phyloP scores from a whole-genome alignment of 768 basidiomycete species.

The Suillus cothurnatus region DNA sequence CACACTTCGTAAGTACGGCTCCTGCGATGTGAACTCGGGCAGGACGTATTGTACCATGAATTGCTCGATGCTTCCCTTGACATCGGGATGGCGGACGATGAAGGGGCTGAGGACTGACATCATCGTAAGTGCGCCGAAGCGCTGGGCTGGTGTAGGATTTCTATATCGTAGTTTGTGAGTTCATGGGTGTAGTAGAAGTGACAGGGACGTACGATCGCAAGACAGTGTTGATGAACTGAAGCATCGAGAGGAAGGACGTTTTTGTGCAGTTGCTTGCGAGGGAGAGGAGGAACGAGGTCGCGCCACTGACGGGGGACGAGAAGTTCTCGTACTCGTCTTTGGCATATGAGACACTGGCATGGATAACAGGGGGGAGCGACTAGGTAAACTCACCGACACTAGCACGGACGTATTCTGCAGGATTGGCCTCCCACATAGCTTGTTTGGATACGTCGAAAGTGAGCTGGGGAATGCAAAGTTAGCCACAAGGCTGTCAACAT shows the following conservation, averaged over 20 bases:
- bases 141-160: slow-evolving; percentile 59
- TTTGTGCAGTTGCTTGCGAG: slow-evolving; percentile 81
- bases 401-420: slow-evolving; percentile 78
- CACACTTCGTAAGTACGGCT: slow-evolving; percentile 78
- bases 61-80: slow-evolving; percentile 73
- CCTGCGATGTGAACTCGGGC: slow-evolving; percentile 64
- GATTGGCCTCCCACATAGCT: slow-evolving; percentile 78
- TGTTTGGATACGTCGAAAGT: slow-evolving; percentile 71
- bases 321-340: slow-evolving; percentile 83
- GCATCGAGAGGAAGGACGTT: slow-evolving; percentile 77
- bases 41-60: slow-evolving; percentile 76
- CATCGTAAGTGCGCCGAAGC: slow-evolving; percentile 69
- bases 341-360: slow-evolving; percentile 4
- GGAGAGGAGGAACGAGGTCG: slow-evolving; percentile 78
- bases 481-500: slow-evolving; percentile 75
- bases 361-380: not conserved
- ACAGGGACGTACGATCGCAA: slow-evolving; percentile 55
- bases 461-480: slow-evolving; percentile 83
- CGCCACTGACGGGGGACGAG: slow-evolving; percentile 74
- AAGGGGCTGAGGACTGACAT: slow-evolving; percentile 53
- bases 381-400: slow-evolving; percentile 58
- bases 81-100: slow-evolving; percentile 84
- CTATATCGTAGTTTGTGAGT: slow-evolving; percentile 26
- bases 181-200: not conserved
- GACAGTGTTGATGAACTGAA: slow-evolving; percentile 76